Evolutionary conservation across 495 filamentous ascomycete species (phyloP), one percentile per base, ranked within the genome.

Genomic region (Hyaloscypha hepaticicola): DNA sequence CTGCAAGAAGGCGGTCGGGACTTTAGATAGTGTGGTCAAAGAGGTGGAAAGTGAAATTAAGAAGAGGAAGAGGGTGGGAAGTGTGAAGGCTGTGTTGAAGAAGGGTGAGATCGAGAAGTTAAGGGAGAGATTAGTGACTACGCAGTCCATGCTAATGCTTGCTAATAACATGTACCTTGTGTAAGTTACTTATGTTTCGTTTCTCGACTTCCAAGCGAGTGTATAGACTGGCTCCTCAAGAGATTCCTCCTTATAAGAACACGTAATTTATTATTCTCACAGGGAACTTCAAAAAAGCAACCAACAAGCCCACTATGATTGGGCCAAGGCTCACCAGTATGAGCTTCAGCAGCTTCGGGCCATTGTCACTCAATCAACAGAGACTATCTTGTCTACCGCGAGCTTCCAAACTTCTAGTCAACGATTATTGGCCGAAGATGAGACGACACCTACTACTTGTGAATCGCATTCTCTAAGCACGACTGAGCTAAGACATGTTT

Each of bases 91-190:
- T 19, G 26, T 58, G 19, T 38, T 58, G 16, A 58, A 38, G 28
- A 58, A 58, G 11, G 27, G 11, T n/a, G 29, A 31, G 55, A 58
- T 58, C 34, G 28, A 34, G 22, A 31, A 19, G 27, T 38, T 58
- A 22, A 19, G 33, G 3, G 55, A 34, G 55, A 58, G 31, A 4
- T 38, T 58, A 14, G 34, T 8, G 6, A 34, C 3, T 2, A 28
- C 55, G 21, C n/a, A 33, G 25, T 58, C 33, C 0, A 31, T 58
- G 25, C 16, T 53, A 21, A 25, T 27, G 22, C 21, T 53, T 27
- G 5, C 21, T 6, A 24, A 53, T 1, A 7, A 53, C 3, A 1
- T 27, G 21, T 53, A 26, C 50, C 21, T 27, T 25, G 19, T 24
- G 50, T 53, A 53, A 53, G 50, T 45, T 45, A 9, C 48, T 50